These are phyloP conservation scores for Didymella exigua DNA, from an alignment of 2,329 filamentous ascomycete genomes.

Conservation along the genomic window DNA sequence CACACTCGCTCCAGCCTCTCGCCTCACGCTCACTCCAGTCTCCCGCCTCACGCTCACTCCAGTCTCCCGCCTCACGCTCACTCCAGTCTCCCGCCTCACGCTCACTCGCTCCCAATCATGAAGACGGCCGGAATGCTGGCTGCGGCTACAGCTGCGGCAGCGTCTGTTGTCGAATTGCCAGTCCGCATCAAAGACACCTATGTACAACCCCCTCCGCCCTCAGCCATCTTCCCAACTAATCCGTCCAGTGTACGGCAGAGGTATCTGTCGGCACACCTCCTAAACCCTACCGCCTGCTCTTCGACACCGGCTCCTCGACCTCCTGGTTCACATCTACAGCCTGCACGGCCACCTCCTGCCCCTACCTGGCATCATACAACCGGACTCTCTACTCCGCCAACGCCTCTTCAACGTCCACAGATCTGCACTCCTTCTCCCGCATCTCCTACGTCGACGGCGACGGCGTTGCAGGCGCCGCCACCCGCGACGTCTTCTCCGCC, in stretches of 20 bases:
- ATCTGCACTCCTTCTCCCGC: slow-evolving; percentile 9
- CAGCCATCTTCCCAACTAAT: background rate
- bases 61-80: too few species aligned
- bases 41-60: background rate
- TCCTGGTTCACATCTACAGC: slow-evolving; percentile 20
- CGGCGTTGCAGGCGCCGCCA: slow-evolving; percentile 15
- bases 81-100: too few species aligned
- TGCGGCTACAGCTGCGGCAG: slow-evolving; percentile 13
- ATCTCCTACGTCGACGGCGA: slow-evolving; percentile 24
- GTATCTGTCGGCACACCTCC: slow-evolving; percentile 18
- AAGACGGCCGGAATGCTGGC: background rate
- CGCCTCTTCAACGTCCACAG: slow-evolving; percentile 15
- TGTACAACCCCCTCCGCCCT: background rate
- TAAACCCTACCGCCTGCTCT: slow-evolving; percentile 20
- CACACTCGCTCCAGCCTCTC: background rate
- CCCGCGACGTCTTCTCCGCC: slow-evolving; percentile 19
- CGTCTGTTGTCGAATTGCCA: slow-evolving; percentile 22
- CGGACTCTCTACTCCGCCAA: slow-evolving; percentile 22
- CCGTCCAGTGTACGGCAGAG: too few species aligned
- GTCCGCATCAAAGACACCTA: slow-evolving; percentile 17
- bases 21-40: background rate
- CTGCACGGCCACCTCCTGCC: slow-evolving; percentile 22
- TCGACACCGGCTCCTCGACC: slow-evolving; percentile 27
- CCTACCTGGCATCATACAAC: slow-evolving; percentile 10
- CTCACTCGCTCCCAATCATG: background rate